Evolutionary conservation across 352 stramenopile species (phyloP), one percentile per base, ranked within the genome.

Genomic region (Aphanomyces euteiches): DNA sequence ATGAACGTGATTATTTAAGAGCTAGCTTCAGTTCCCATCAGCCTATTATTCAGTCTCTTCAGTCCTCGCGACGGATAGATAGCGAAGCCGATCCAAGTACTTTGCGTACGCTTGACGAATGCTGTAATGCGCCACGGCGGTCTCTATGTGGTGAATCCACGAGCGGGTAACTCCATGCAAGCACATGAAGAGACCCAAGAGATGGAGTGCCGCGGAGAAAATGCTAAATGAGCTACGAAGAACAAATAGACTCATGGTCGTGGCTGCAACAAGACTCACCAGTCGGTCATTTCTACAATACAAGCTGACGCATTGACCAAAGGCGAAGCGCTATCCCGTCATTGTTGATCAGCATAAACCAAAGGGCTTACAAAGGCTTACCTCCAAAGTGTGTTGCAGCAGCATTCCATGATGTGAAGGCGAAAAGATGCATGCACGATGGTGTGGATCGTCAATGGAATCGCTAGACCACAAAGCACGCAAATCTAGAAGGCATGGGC

Each of bases 41-140:
- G 8, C n/a, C 8, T 34, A n/a, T 53, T 19, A 19, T 53, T 19
- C 45, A 53, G 45, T 15, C 13, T 53, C 45, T 15, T 53, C 45
- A 15, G n/a, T n/a, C 45, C 13, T 15, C 45, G 45, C 50, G 50
- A 58, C 37, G 50, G n/a, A 45, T 2, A 61, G 28, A 37, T 61
- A 61, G 54, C 54, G 3, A 39, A 61, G 13, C 28, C 54, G 54
- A 40, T 61, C 54, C 15, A 61, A n/a, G 34, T 61, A 61, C 54
- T 12, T 8, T n/a, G 7, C 7, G 28, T 40, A 61, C 15, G 54
- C 54, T 13, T 17, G 17, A 40, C 36, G 19, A 37, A 61, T 28
- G 2, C 43, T 12, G n/a, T 3, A 7, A 37, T 61, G 54, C 6
- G 19, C 19, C 28, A 61, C 43, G 19, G 54, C 19, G 1, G 37